phyloP scores from a whole-genome alignment of 345 rosid species.

The Dimocarpus longan region DNA sequence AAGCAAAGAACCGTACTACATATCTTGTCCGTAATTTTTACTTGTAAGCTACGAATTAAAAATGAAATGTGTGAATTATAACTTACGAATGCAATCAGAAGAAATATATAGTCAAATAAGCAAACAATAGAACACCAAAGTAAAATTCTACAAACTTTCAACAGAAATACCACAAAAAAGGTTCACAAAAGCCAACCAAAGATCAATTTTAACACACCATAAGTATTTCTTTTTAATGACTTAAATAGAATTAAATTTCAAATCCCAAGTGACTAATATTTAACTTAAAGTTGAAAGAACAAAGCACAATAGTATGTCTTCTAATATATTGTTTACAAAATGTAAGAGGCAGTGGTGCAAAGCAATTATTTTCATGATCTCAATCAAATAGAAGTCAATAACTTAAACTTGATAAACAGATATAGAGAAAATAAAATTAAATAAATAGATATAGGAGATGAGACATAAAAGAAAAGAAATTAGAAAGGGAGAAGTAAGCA shows the following conservation, averaged over 20 bases:
- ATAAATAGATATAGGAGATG: neutral
- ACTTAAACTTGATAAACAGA: neutral
- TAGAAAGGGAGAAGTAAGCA: neutral
- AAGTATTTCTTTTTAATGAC: neutral
- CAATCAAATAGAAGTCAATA: neutral
- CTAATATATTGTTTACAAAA: neutral
- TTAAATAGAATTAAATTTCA: neutral
- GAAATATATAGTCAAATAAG: neutral
- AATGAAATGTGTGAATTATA: neutral
- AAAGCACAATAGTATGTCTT: neutral
- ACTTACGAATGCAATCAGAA: neutral
- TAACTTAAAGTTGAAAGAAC: neutral
- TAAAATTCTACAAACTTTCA: neutral
- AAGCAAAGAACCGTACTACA: slow-evolving; percentile 17
- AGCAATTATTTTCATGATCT: neutral
- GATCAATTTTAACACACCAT: neutral
- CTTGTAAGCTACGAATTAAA: neutral
- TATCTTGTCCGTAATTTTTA: neutral
- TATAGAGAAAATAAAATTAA: neutral
- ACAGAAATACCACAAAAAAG: neutral
- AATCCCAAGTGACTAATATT: too few species aligned
- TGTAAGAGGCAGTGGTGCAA: neutral
- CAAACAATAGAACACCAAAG: neutral
- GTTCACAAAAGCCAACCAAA: neutral
- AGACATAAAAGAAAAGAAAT: neutral